These are phyloP conservation scores for Cymodocea nodosa DNA, from an alignment of 116 monocot species.

Conservation along the genomic window DNA sequence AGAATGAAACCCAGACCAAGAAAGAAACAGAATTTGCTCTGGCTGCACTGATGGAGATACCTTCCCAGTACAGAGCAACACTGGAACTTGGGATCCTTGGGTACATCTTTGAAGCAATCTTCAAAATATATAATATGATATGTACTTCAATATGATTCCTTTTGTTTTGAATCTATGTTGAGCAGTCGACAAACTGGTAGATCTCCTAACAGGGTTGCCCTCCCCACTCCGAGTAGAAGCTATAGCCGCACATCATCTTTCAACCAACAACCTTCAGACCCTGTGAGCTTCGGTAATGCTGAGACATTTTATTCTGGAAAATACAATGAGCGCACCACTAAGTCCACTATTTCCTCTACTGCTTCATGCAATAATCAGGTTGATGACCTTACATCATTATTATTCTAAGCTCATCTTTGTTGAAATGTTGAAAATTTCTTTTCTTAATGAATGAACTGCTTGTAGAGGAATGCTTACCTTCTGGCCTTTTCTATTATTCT, in stretches of 20 bases:
- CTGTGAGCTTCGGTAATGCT: constrained; percentile 15
- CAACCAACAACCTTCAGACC: constrained; percentile 13
- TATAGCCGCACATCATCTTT: constrained; percentile 12
- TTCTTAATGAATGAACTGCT: too few relatives aligned
- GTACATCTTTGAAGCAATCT: constrained; percentile 10
- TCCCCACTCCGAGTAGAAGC: constrained; percentile 49
- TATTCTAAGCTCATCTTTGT: too few relatives aligned
- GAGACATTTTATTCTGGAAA: constrained; percentile 18
- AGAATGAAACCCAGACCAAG: constrained; percentile 29
- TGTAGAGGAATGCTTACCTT: too few relatives aligned
- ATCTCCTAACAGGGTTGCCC: constrained; percentile 59
- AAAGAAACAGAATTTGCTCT: constrained; percentile 93
- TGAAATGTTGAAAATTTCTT: too few relatives aligned
- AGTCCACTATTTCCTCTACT: constrained; percentile 11
- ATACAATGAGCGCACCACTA: constrained; percentile 3
- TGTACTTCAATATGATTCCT: not conserved
- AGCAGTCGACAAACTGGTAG: constrained; percentile 13
- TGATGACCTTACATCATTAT: not conserved
- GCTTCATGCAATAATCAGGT: constrained; percentile 21
- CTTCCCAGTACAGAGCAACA: constrained; percentile 83
- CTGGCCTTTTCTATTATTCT: too few relatives aligned
- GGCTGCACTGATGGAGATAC: constrained; percentile 90
- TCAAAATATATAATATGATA: not conserved
- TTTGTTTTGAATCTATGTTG: not conserved
- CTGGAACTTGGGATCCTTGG: constrained; percentile 67